These are phyloP conservation scores for Saturnispora quitensis DNA, from an alignment of 805 yeast species.

Conservation along the genomic window DNA sequence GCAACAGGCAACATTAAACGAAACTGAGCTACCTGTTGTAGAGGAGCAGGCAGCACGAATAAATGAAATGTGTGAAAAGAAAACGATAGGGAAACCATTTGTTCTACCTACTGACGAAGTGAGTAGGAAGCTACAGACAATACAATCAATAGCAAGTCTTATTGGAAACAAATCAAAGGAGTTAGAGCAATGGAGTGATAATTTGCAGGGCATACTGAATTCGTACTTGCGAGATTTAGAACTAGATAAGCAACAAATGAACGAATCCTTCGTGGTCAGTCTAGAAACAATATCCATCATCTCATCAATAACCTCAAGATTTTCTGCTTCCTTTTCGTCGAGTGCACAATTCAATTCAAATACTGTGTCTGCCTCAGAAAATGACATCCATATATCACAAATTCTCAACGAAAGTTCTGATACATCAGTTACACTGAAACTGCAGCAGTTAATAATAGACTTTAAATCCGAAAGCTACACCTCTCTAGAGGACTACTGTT, in stretches of 20 bases:
- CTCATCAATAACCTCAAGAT: slow-evolving; percentile 11
- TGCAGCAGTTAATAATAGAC: slow-evolving; percentile 18
- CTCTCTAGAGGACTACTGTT: slow-evolving; percentile 16
- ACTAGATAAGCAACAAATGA: slow-evolving; percentile 13
- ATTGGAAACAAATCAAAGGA: slow-evolving; percentile 10
- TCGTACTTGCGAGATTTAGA: slow-evolving; percentile 1
- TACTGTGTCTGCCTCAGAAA: not conserved
- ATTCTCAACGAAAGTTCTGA: slow-evolving; percentile 12
- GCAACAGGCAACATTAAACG: not conserved
- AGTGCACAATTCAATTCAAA: not conserved
- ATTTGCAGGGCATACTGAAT: not conserved
- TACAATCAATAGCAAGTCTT: slow-evolving; percentile 2
- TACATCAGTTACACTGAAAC: slow-evolving; percentile 11
- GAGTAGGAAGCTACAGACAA: slow-evolving; percentile 5
- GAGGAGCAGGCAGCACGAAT: not conserved
- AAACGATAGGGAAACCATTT: not conserved
- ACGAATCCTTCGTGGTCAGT: slow-evolving; percentile 18
- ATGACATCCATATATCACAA: slow-evolving; percentile 7
- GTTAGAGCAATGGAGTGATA: slow-evolving; percentile 3
- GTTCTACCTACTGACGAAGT: slow-evolving; percentile 8
- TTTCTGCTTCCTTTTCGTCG: not conserved
- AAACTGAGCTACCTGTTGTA: not conserved
- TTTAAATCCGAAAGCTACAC: slow-evolving; percentile 14
- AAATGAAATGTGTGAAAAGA: not conserved
- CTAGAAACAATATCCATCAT: slow-evolving; percentile 22